Percentiles rank a stretch among this genome's conserved stretches.
Evolutionary conservation across 495 filamentous ascomycete genomes (phyloP).

Genomic region (Ramalina intermedia): DNA sequence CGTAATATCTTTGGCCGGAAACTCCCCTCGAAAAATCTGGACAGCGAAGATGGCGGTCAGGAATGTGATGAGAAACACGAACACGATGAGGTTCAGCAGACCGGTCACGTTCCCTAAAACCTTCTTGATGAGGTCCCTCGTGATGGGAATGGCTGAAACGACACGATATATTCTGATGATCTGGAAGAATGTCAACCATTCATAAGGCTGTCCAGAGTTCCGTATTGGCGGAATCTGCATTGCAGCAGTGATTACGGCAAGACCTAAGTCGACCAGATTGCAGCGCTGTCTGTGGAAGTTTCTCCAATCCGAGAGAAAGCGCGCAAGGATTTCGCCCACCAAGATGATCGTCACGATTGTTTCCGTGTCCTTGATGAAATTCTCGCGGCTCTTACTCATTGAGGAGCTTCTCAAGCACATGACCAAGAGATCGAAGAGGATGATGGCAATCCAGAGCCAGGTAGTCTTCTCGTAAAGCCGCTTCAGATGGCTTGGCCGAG

Average conservation of each 20-base stretch:
- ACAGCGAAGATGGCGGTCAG: slow-evolving; percentile 85
- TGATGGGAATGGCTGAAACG: slow-evolving; percentile 77
- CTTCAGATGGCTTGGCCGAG: slow-evolving; percentile 43
- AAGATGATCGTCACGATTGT: slow-evolving; percentile 65
- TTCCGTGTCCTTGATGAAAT: slow-evolving; percentile 49
- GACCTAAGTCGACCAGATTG: slow-evolving; percentile 65
- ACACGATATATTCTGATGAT: slow-evolving; percentile 85
- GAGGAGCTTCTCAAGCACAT: slow-evolving; percentile 60
- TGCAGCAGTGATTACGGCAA: slow-evolving; percentile 66
- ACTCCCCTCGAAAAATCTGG: slow-evolving; percentile 80
- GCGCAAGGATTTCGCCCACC: slow-evolving; percentile 65
- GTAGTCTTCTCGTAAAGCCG: slow-evolving; percentile 53
- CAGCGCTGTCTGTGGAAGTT: slow-evolving; percentile 54
- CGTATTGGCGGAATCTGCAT: slow-evolving; percentile 79
- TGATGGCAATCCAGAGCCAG: slow-evolving; percentile 69
- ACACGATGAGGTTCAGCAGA: slow-evolving; percentile 87
- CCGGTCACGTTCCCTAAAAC: slow-evolving; percentile 87
- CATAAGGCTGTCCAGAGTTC: slow-evolving; percentile 61
- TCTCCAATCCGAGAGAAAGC: slow-evolving; percentile 66
- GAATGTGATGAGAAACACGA: slow-evolving; percentile 91
- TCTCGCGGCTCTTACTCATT: slow-evolving; percentile 44
- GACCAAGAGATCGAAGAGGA: slow-evolving; percentile 58
- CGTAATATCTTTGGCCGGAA: slow-evolving; percentile 43
- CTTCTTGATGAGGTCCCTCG: slow-evolving; percentile 64
- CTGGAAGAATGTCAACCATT: slow-evolving; percentile 87